phyloP scores from a whole-genome alignment of 108 stramenopile species.

The Nitzschia sp. region DNA sequence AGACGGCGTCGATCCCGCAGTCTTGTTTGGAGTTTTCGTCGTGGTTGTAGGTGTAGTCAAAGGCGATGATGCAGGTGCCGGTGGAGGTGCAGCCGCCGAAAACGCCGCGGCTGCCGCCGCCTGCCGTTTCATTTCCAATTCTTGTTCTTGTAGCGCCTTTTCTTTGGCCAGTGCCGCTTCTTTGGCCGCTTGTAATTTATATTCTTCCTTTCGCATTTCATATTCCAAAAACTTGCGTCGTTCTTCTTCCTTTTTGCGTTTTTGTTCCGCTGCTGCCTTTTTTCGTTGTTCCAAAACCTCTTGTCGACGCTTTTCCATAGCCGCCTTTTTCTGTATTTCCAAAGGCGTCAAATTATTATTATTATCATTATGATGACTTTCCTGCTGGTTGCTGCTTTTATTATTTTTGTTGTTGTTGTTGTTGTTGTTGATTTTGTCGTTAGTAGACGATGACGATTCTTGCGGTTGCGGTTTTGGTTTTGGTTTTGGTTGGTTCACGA shows the following conservation, averaged over 20 bases:
- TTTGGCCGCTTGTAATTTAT: slow-evolving; percentile 22
- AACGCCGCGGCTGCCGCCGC: neutral
- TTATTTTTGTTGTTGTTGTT: slow-evolving; percentile 37
- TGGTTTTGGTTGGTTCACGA: slow-evolving; percentile 27
- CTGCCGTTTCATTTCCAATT: neutral
- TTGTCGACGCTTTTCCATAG: slow-evolving; percentile 23
- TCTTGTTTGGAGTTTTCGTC: neutral
- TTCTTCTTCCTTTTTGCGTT: slow-evolving; percentile 10
- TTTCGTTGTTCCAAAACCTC: slow-evolving; percentile 20
- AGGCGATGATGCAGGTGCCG: neutral
- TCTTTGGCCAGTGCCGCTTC: neutral
- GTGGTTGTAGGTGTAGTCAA: neutral
- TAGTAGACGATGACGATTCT: slow-evolving; percentile 23
- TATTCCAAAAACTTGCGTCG: slow-evolving; percentile 28
- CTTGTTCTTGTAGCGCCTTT: slow-evolving; percentile 9
- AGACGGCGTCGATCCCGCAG: neutral
- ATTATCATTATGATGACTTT: neutral
- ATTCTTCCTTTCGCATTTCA: slow-evolving; percentile 23
- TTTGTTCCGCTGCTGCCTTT: slow-evolving; percentile 32
- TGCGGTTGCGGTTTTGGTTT: slow-evolving; percentile 38
- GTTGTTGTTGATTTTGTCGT: slow-evolving; percentile 37
- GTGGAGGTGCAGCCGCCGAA: neutral
- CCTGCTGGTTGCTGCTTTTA: slow-evolving; percentile 37
- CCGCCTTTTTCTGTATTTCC: slow-evolving; percentile 23
- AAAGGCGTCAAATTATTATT: slow-evolving; percentile 3